Conservation (phyloP, 352 stramenopile genomes). For the Pythium monospermum region DNA sequence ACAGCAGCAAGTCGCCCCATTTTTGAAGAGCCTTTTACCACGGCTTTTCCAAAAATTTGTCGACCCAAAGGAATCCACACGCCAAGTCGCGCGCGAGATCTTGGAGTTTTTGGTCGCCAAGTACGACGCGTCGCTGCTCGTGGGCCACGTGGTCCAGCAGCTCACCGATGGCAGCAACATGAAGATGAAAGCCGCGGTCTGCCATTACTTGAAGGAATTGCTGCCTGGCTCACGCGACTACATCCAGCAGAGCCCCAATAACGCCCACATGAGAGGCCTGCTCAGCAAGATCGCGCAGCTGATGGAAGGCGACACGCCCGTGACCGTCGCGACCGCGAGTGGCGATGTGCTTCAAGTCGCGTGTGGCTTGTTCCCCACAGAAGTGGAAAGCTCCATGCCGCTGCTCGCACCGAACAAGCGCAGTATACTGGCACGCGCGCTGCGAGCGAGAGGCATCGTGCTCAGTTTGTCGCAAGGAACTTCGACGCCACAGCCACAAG, state of each 20-base stretch:
- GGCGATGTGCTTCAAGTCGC: conserved; percentile 49
- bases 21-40: conserved; percentile 54
- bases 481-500: neutral
- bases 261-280: conserved; percentile 63
- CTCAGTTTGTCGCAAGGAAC: conserved; percentile 10
- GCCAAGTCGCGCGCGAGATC: conserved; percentile 46
- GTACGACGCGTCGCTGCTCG: conserved; percentile 45
- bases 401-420: conserved; percentile 59
- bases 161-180: conserved; percentile 73
- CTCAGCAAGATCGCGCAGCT: conserved; percentile 66
- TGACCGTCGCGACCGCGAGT: conserved; percentile 51
- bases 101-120: conserved; percentile 46
- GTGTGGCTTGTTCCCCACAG: conserved; percentile 37
- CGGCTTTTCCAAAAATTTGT: conserved; percentile 74
- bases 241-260: conserved; percentile 54
- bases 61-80: conserved; percentile 65
- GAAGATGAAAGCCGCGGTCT: conserved; percentile 70
- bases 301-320: conserved; percentile 52
- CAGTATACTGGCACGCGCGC: conserved; percentile 37
- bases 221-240: conserved; percentile 50
- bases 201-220: conserved; percentile 55
- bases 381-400: conserved; percentile 50
- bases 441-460: conserved; percentile 57
- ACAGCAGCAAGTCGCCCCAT: conserved; percentile 36
- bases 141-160: conserved; percentile 46